Base-by-base conservation (phyloP, 2,329 filamentous ascomycete genomes). In the Tolypocladium paradoxum region DNA sequence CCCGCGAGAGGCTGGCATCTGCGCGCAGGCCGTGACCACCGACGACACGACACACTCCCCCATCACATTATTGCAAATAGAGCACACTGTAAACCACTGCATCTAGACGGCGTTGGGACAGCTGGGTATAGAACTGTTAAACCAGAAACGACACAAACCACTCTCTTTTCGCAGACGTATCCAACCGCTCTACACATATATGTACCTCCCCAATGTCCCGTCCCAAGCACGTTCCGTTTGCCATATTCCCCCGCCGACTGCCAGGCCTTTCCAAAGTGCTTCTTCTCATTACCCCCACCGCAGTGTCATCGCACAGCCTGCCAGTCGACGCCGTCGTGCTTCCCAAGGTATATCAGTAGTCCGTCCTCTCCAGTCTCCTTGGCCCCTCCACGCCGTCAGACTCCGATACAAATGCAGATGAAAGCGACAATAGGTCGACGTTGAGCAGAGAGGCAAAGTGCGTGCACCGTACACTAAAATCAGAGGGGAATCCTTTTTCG, bases 1-100 rank as follows among this genome's bases (percentile, higher is more conserved):
- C 93, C 6, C 75, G 74, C 64, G 73, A 79, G 62, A 63, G 63
- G 51, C 56, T 71, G 7, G 60, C 27, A 1, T 38, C 37, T 11
- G 3, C 7, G n/a, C 27, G 18, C 27, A 31, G 31, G 27, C 18
- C 27, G 20, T 46, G 27, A 46, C 24, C 18, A 7, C 27, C 27
- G 20, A 6, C 11, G 9, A 4, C 40, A 9, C 24, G 22, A 29
- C 40, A 22, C 16, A 9, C 11, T 29, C 9, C 8, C 24, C n/a
- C 18, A 31, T 45, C 16, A 20, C 18, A 31, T 6, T 31, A 2
- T 6, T 12, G 9, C 43, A 48, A 24, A 24, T 20, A 48, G 47
- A 35, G 31, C 43, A 12, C 11, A 9, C 24, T 9, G 43, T 46
- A 48, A 4, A 35, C n/a, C 33, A 35, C 12, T 48, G n/a, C 47